Conservation (phyloP, 1,284 basidiomycete species). For the Apiotrichum gracile region DNA sequence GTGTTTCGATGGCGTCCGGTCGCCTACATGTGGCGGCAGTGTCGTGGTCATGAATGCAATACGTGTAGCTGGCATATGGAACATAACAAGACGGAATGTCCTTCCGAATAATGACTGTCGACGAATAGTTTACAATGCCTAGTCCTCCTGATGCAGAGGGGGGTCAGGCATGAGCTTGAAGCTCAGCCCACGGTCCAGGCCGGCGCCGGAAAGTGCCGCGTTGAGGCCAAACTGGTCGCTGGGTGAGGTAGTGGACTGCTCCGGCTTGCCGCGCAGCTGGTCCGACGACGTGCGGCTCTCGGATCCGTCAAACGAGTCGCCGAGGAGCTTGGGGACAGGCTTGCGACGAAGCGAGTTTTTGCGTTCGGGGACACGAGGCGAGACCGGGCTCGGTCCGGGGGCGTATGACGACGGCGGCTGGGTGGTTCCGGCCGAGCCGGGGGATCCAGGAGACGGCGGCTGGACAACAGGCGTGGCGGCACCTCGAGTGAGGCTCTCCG, state of each 20-base stretch:
- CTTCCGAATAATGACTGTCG: neutral
- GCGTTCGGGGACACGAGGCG: slow-evolving; percentile 3
- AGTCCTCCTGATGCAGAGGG: slow-evolving; percentile 8
- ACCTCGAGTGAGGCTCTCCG: neutral
- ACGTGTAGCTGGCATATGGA: neutral
- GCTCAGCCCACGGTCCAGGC: neutral
- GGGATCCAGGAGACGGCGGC: neutral
- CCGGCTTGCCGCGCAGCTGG: too few species aligned
- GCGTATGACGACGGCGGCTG: neutral
- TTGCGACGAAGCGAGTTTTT: slow-evolving; percentile 16
- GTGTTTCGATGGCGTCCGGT: too few species aligned
- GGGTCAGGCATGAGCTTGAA: slow-evolving; percentile 17
- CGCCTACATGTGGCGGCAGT: too few species aligned
- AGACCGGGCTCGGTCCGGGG: neutral
- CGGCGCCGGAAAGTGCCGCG: slow-evolving; percentile 5
- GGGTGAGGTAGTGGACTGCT: neutral
- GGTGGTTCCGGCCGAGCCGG: neutral
- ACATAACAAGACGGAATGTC: neutral
- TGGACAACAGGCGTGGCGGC: neutral
- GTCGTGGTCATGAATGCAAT: neutral
- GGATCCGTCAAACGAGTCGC: neutral
- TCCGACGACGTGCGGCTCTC: neutral
- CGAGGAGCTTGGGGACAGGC: slow-evolving; percentile 14
- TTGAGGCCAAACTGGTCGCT: slow-evolving; percentile 7
- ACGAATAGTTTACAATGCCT: neutral